A percentile compares a stretch with the other conserved stretches of the same genome.
Conservation (phyloP, 2,329 filamentous ascomycete genomes). For the Magnaporthiopsis incrustans region DNA sequence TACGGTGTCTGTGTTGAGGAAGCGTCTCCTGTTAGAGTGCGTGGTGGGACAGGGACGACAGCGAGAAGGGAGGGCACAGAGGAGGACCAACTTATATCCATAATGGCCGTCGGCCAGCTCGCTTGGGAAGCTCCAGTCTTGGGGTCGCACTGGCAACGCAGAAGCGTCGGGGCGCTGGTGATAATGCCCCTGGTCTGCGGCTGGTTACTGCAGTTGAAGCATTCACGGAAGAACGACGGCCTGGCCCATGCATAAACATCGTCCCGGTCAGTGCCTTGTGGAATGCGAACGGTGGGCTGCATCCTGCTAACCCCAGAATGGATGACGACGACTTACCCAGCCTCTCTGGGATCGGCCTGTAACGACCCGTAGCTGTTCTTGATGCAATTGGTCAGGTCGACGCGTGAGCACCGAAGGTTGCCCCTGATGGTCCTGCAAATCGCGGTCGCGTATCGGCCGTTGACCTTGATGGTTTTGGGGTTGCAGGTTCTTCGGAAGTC, state of each 20-base stretch:
- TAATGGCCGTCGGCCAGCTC: background rate
- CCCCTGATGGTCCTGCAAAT: conserved; percentile 1
- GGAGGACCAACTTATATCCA: background rate
- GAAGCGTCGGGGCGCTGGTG: background rate
- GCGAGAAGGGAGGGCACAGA: background rate
- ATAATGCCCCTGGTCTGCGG: background rate
- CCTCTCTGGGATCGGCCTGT: background rate
- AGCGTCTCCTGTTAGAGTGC: background rate
- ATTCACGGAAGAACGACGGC: background rate
- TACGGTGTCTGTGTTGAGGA: background rate
- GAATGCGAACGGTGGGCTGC: background rate
- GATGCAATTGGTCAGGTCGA: background rate
- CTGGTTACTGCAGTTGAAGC: conserved; percentile 2
- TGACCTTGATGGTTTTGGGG: background rate
- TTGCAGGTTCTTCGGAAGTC: conserved; percentile 1
- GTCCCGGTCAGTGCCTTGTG: background rate
- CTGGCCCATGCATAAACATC: background rate
- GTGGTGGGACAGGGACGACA: background rate
- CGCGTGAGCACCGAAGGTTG: background rate
- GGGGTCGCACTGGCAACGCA: conserved; percentile 1
- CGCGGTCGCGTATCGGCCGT: background rate
- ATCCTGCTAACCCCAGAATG: no score
- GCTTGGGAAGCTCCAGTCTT: background rate
- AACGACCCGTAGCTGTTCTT: background rate
- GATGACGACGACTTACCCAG: background rate